Conservation (phyloP, 2,329 filamentous ascomycete species). For the Sporothrix variecibatus region DNA sequence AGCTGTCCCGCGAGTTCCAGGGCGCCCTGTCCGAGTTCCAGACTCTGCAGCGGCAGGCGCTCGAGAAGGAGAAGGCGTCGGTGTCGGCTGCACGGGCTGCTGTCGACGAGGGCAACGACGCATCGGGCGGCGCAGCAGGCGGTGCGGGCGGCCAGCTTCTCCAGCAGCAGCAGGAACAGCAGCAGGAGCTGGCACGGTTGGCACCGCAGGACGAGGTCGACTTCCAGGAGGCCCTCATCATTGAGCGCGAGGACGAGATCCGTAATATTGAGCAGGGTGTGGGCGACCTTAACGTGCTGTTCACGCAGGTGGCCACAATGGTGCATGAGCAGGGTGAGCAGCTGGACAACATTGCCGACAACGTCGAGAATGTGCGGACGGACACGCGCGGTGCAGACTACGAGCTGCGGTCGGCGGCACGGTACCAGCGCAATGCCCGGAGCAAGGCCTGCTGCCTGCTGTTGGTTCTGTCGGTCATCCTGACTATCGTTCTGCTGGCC, state of each 20-base stretch:
- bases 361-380: constrained; percentile 78
- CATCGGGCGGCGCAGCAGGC: constrained; percentile 36
- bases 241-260: constrained; percentile 95
- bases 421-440: constrained; percentile 93
- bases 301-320: constrained; percentile 97
- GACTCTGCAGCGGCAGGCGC: constrained; percentile 79
- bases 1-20: constrained; percentile 91
- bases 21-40: constrained; percentile 89
- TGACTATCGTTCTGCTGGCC: constrained; percentile 87
- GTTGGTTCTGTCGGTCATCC: constrained; percentile 82
- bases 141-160: constrained; percentile 39
- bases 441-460: constrained; percentile 93
- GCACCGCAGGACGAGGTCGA: constrained; percentile 94
- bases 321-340: constrained; percentile 90
- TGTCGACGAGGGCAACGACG: constrained; percentile 60
- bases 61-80: constrained; percentile 90
- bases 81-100: constrained; percentile 80
- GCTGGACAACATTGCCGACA: constrained; percentile 83
- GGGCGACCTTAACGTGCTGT: constrained; percentile 92
- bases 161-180: constrained; percentile 61
- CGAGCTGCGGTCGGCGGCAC: constrained; percentile 80
- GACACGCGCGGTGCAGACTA: constrained; percentile 83
- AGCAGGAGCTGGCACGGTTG: constrained; percentile 76
- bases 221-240: constrained; percentile 93
- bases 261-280: constrained; percentile 97